Evolutionary conservation across 1,284 basidiomycete genomes (phyloP).

Genomic region (Gomphus bonarii): DNA sequence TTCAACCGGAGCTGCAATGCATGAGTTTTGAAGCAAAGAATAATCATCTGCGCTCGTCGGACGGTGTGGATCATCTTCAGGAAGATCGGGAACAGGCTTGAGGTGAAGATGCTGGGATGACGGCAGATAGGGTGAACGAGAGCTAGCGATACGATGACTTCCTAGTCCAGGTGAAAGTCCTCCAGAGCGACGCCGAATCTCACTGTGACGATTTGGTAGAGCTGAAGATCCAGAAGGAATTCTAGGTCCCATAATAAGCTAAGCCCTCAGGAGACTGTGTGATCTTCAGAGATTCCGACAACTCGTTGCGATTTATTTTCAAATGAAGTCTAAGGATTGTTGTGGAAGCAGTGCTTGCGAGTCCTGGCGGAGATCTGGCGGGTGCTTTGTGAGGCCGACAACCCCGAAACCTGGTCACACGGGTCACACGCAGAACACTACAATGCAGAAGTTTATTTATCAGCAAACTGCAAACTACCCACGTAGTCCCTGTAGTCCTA

Average conservation of each 20-base stretch:
- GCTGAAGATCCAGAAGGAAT: neutral
- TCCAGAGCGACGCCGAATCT: neutral
- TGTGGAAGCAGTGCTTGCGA: no score
- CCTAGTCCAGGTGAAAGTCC: neutral
- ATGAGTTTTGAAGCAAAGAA: neutral
- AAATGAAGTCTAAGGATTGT: no score
- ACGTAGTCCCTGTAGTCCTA: neutral
- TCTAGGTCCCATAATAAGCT: neutral
- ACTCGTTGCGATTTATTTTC: no score
- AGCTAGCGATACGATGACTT: neutral
- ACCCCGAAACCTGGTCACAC: no score
- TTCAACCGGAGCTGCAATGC: neutral
- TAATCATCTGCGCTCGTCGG: neutral
- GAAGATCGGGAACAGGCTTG: neutral
- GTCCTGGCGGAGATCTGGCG: no score
- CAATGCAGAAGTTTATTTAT: no score
- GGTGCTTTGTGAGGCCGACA: no score
- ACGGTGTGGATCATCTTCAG: neutral
- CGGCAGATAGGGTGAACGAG: neutral
- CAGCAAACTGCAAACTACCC: no score
- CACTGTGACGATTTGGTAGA: neutral
- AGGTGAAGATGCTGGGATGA: neutral
- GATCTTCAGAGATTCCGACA: no score
- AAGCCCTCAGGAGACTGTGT: no score
- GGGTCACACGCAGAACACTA: no score